A percentile compares a stretch with the other conserved stretches of the same genome.
phyloP scores from a whole-genome alignment of 192 early-diverging fungal species.

The Podila epigama region DNA sequence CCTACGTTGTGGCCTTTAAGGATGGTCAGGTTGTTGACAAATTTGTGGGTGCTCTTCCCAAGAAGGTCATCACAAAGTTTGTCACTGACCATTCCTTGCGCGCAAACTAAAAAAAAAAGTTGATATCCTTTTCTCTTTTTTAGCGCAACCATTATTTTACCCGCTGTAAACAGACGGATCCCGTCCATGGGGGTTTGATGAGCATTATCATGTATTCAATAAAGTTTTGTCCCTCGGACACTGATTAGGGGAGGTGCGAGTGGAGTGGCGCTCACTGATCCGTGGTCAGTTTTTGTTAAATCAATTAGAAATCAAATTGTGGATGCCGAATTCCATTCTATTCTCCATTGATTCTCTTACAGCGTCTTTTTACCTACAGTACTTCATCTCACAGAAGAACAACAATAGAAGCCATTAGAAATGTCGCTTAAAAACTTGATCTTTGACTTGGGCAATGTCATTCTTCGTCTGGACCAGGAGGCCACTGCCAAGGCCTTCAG shows the following conservation, averaged over 20 bases:
- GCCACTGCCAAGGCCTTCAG: slow-evolving; percentile 28
- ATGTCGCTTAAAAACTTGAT: slow-evolving; percentile 44
- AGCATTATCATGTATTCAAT: too few species aligned
- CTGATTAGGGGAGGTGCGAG: too few species aligned
- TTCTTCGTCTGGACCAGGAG: slow-evolving; percentile 28
- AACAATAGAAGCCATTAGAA: background rate
- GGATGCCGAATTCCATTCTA: background rate
- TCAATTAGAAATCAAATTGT: too few species aligned
- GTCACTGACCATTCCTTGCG: slow-evolving; percentile 46
- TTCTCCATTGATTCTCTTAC: too few species aligned
- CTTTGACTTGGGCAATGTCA: slow-evolving; percentile 44
- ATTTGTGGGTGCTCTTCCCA: slow-evolving; percentile 70
- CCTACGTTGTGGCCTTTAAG: slow-evolving; percentile 78
- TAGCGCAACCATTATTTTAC: too few species aligned
- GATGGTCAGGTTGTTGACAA: slow-evolving; percentile 65
- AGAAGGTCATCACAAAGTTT: slow-evolving; percentile 63
- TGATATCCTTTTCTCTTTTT: too few species aligned
- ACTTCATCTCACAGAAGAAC: background rate
- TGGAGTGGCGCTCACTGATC: too few species aligned
- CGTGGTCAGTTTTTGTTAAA: too few species aligned
- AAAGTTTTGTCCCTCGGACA: too few species aligned
- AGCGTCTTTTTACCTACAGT: too few species aligned
- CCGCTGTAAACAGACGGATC: too few species aligned
- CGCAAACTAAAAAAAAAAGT: background rate
- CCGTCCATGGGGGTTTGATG: too few species aligned